Conservation (phyloP, 225 moss, liverwort and hornwort genomes). For the Antitrichia curtipendula region DNA sequence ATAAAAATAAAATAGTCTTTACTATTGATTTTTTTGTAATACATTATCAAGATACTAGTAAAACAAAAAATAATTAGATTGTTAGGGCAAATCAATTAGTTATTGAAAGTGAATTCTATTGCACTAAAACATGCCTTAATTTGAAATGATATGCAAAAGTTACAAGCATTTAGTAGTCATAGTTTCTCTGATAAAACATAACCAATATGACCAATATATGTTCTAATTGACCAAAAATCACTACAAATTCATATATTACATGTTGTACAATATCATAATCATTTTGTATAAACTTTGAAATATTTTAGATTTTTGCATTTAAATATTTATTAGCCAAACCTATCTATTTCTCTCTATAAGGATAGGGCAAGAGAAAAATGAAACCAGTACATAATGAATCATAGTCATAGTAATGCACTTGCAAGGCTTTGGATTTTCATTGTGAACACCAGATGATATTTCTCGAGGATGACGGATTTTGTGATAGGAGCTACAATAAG, state of each 20-base stretch:
- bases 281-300: neutral
- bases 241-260: neutral
- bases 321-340: no score
- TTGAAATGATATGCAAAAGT: neutral
- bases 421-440: rapidly evolving
- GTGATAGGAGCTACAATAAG: no score
- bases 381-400: no score
- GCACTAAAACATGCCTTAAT: neutral
- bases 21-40: neutral
- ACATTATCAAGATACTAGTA: neutral
- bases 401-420: neutral
- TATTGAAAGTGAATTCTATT: neutral
- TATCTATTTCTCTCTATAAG: rapidly evolving
- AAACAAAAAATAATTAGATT: neutral
- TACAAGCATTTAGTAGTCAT: neutral
- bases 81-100: neutral
- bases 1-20: neutral
- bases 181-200: neutral
- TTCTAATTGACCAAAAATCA: neutral
- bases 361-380: rapidly evolving
- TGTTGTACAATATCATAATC: neutral
- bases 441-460: neutral
- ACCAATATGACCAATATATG: neutral
- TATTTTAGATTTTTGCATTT: neutral
- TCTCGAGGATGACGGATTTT: rapidly evolving